These are phyloP conservation scores for rapeseed (Brassica napus) DNA, from an alignment of 345 rosid genomes.

Conservation along the genomic window DNA sequence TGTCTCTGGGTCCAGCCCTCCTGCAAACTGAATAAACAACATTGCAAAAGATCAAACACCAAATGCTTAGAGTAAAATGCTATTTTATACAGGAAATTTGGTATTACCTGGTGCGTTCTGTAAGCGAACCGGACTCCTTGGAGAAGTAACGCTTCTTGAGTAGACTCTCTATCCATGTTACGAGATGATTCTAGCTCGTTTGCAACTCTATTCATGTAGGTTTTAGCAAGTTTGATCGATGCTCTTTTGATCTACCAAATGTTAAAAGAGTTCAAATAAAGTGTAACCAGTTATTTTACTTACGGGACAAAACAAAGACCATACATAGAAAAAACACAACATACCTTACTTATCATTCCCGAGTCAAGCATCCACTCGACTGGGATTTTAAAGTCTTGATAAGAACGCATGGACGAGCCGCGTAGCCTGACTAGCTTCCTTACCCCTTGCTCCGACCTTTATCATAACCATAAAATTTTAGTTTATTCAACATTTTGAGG, in stretches of 20 bases:
- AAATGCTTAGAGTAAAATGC: neutral
- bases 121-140: slow-evolving; percentile 83
- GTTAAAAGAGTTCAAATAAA: neutral
- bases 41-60: slow-evolving; percentile 11
- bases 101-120: slow-evolving; percentile 77
- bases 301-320: neutral
- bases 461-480: neutral
- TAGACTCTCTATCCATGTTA: slow-evolving; percentile 59
- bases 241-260: slow-evolving; percentile 65
- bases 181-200: slow-evolving; percentile 62
- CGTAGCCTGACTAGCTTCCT: slow-evolving; percentile 62
- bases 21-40: slow-evolving; percentile 59
- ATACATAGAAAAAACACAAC: neutral
- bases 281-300: neutral
- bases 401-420: slow-evolving; percentile 54
- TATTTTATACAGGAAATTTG: neutral
- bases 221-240: slow-evolving; percentile 69
- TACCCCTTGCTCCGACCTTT: slow-evolving; percentile 75
- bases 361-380: slow-evolving; percentile 89
- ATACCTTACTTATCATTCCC: slow-evolving; percentile 64
- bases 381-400: slow-evolving; percentile 71
- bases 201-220: slow-evolving; percentile 77
- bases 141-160: slow-evolving; percentile 72
- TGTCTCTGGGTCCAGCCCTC: slow-evolving; percentile 88
- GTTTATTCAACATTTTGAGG: slow-evolving; percentile 17